Evolutionary conservation across 2,329 filamentous ascomycete genomes (phyloP).

Genomic region (Botrytis fragariae): DNA sequence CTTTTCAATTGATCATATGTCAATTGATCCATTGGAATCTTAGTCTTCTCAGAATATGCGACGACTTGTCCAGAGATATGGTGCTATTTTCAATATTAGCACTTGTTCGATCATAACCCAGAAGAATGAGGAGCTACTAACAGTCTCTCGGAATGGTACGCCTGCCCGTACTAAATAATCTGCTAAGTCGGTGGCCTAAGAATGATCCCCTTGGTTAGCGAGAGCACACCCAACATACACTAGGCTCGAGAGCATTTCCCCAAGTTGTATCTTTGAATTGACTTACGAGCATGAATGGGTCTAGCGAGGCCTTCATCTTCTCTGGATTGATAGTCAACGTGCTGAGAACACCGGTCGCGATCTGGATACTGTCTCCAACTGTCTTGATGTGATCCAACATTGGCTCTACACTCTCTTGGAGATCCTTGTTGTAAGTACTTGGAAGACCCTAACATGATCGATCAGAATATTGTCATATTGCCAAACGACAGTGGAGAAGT

Average conservation of each 20-base stretch:
- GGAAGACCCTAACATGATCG: slow-evolving; percentile 60
- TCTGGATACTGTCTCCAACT: slow-evolving; percentile 75
- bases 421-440: slow-evolving; percentile 29
- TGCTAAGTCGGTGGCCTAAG: slow-evolving; percentile 53
- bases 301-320: slow-evolving; percentile 75
- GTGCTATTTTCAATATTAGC: slow-evolving; percentile 43
- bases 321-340: slow-evolving; percentile 68
- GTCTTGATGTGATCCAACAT: slow-evolving; percentile 83
- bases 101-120: not conserved
- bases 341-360: slow-evolving; percentile 75
- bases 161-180: slow-evolving; percentile 64
- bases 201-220: slow-evolving; percentile 1
- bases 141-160: slow-evolving; percentile 73
- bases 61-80: slow-evolving; percentile 74
- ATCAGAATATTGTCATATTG: not conserved
- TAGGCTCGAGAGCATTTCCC: slow-evolving; percentile 8
- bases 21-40: slow-evolving; percentile 68
- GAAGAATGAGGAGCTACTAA: not conserved
- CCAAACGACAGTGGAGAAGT: not conserved
- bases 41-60: slow-evolving; percentile 65
- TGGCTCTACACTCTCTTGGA: slow-evolving; percentile 82
- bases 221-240: not conserved
- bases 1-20: slow-evolving; percentile 60
- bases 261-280: not conserved
- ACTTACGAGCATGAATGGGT: slow-evolving; percentile 69